These are phyloP conservation scores for Eutrema japonicum DNA, from an alignment of 345 rosid species.

Conservation along the genomic window DNA sequence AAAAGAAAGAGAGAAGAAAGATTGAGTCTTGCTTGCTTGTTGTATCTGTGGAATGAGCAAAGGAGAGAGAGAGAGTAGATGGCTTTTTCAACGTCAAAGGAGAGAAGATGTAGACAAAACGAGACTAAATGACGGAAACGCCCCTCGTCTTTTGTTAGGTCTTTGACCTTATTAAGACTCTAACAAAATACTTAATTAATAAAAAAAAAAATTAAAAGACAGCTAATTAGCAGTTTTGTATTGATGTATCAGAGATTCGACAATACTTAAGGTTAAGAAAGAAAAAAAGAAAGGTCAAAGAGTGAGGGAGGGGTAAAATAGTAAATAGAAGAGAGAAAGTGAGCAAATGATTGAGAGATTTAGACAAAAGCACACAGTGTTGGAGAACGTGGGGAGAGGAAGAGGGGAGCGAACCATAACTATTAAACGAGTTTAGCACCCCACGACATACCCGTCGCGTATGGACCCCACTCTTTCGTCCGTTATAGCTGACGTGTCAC, in stretches of 20 bases:
- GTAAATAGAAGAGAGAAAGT: conserved; percentile 28
- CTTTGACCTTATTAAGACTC: conserved; percentile 34
- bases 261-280: neutral
- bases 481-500: conserved; percentile 54
- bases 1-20: conserved; percentile 17
- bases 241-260: conserved; percentile 2
- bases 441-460: conserved; percentile 42
- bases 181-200: neutral
- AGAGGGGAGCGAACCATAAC: conserved; percentile 33
- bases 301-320: conserved; percentile 36
- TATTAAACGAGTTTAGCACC: neutral
- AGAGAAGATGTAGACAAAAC: conserved; percentile 42
- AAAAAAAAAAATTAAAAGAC: conserved; percentile 8
- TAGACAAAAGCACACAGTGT: conserved; percentile 43
- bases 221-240: conserved; percentile 5
- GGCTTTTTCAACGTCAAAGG: conserved; percentile 47
- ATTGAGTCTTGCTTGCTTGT: conserved; percentile 17
- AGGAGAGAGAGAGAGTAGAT: conserved; percentile 3
- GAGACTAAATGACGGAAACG: conserved; percentile 8
- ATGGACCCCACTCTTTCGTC: conserved; percentile 37
- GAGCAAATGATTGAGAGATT: conserved; percentile 52
- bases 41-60: conserved; percentile 32
- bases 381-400: conserved; percentile 56
- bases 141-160: conserved; percentile 29
- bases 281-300: conserved; percentile 5